Evolutionary conservation across 2,329 filamentous ascomycete species (phyloP).

Genomic region (Hypoxylon sp.): DNA sequence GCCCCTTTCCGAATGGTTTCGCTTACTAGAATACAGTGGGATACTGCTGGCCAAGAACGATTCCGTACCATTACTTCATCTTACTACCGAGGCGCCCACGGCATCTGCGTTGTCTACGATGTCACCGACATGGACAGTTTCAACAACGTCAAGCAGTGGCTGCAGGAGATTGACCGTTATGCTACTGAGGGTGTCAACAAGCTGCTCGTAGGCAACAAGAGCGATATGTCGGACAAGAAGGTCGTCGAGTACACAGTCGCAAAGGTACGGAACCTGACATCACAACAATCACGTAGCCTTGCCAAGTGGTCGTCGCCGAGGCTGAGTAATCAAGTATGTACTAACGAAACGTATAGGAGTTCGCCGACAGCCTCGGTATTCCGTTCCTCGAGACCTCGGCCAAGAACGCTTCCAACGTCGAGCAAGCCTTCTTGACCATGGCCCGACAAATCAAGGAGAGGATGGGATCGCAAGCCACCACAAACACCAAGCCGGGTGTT

Average conservation of each 20-base stretch:
- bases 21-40: conserved; percentile 77
- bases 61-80: conserved; percentile 99
- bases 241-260: conserved; percentile 99
- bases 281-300: conserved; percentile 10
- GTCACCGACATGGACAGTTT: conserved; percentile 99
- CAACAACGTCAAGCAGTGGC: conserved; percentile 99
- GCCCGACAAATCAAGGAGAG: conserved; percentile 99
- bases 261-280: conserved; percentile 75
- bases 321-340: conserved; percentile 11
- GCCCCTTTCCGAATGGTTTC: conserved; percentile 5
- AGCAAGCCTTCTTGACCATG: conserved; percentile 99
- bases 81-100: conserved; percentile 98
- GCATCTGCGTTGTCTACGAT: conserved; percentile 99
- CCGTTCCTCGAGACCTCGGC: conserved; percentile 99
- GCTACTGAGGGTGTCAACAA: conserved; percentile 99
- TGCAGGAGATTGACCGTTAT: conserved; percentile 99
- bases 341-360: conserved; percentile 74
- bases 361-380: conserved; percentile 97
- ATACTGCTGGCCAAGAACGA: conserved; percentile 98
- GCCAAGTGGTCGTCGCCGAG: conserved; percentile 1
- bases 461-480: conserved; percentile 94
- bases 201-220: conserved; percentile 99
- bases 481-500: conserved; percentile 98
- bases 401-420: conserved; percentile 99
- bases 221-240: conserved; percentile 99